phyloP scores from a whole-genome alignment of 2,329 filamentous ascomycete species.

The Xylogone sp. region DNA sequence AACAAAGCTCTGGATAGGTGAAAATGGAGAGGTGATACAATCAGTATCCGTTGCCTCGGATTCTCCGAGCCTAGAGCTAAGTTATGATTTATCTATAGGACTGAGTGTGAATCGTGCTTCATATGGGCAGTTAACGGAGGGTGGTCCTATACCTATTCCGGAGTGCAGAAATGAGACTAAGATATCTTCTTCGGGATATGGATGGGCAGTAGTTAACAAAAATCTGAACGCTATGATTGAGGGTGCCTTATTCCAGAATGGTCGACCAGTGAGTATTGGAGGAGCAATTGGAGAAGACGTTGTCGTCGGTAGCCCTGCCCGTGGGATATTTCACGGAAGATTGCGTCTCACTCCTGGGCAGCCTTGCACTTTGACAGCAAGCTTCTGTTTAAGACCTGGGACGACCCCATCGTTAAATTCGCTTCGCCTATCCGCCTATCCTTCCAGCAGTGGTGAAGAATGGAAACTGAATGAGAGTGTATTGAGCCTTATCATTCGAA shows the following conservation, averaged over 20 bases:
- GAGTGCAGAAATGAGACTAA: slow-evolving; percentile 5
- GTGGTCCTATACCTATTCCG: slow-evolving; percentile 13
- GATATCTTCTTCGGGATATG: background rate
- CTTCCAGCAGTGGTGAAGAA: background rate
- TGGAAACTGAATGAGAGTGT: slow-evolving; percentile 1
- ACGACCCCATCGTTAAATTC: background rate
- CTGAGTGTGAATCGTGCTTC: slow-evolving; percentile 17
- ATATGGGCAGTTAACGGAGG: slow-evolving; percentile 18
- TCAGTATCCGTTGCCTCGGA: slow-evolving; percentile 10
- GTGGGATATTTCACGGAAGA: background rate
- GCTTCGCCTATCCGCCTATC: slow-evolving; percentile 1
- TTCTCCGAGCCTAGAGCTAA: background rate
- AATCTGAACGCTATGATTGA: slow-evolving; percentile 10
- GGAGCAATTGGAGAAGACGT: background rate
- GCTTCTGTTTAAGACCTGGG: background rate
- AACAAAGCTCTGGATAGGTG: slow-evolving; percentile 3
- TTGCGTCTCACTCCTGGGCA: background rate
- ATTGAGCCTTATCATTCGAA: slow-evolving; percentile 12
- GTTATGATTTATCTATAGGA: slow-evolving; percentile 5
- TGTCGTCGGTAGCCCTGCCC: background rate
- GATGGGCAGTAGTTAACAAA: background rate
- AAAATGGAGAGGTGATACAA: slow-evolving; percentile 9
- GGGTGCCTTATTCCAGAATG: background rate
- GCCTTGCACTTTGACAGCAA: background rate
- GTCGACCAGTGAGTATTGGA: background rate